These are phyloP conservation scores for Venturia oleaginea DNA, from an alignment of 2,329 filamentous ascomycete species.

Conservation along the genomic window DNA sequence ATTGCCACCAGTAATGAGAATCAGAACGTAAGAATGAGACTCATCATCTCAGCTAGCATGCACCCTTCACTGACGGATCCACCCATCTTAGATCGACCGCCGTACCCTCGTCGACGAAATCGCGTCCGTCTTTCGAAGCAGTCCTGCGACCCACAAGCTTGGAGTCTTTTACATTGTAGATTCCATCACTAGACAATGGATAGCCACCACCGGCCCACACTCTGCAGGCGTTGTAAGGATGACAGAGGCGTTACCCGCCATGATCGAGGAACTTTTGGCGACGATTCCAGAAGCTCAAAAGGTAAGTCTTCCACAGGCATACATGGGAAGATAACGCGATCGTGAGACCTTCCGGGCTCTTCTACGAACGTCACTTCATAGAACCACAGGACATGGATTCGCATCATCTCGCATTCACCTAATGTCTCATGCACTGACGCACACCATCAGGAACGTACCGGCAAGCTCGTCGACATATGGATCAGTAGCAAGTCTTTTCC, in stretches of 20 bases:
- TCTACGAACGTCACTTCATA: not conserved
- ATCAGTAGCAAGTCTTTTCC: conserved; percentile 92
- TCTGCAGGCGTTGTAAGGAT: conserved; percentile 93
- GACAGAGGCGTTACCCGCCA: conserved; percentile 81
- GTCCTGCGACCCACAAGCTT: conserved; percentile 90
- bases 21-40: not conserved
- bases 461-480: conserved; percentile 95
- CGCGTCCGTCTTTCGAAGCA: conserved; percentile 83
- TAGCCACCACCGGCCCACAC: conserved; percentile 87
- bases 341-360: not conserved
- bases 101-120: conserved; percentile 3
- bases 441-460: conserved; percentile 77
- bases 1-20: conserved; percentile 56
- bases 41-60: not conserved
- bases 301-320: conserved; percentile 55
- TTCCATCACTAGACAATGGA: conserved; percentile 97
- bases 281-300: conserved; percentile 89
- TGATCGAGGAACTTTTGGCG: conserved; percentile 93
- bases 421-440: not conserved
- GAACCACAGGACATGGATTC: not conserved
- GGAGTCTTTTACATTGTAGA: conserved; percentile 99
- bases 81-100: conserved; percentile 6
- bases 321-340: not conserved
- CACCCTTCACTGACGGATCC: not conserved
- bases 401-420: not conserved